Evolutionary conservation across 2,329 filamentous ascomycete genomes (phyloP).

Genomic region (Diplocarpon mali): DNA sequence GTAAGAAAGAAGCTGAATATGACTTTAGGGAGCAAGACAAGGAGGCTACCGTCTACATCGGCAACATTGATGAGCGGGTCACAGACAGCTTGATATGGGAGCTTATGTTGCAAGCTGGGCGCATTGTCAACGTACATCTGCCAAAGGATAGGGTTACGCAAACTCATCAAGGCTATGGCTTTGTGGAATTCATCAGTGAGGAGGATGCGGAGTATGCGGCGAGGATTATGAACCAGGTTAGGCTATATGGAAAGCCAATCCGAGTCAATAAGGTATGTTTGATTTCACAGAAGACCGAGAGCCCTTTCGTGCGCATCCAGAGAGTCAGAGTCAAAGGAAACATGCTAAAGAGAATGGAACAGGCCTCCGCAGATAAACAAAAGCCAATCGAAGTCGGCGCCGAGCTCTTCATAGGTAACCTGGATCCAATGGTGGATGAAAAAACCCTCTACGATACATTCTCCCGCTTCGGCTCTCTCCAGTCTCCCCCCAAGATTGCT

Average conservation of each 20-base stretch:
- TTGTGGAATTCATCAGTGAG: conserved; percentile 95
- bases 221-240: conserved; percentile 91
- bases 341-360: neutral
- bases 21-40: conserved; percentile 84
- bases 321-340: neutral
- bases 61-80: conserved; percentile 95
- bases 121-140: conserved; percentile 95
- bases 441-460: conserved; percentile 95
- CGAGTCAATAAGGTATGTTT: conserved; percentile 78
- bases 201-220: conserved; percentile 94
- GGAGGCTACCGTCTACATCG: conserved; percentile 94
- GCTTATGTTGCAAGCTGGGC: conserved; percentile 94
- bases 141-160: conserved; percentile 97
- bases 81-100: conserved; percentile 88
- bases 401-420: conserved; percentile 92
- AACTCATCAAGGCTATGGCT: conserved; percentile 94
- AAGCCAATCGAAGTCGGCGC: conserved; percentile 88
- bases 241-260: conserved; percentile 86
- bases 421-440: conserved; percentile 90
- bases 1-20: neutral
- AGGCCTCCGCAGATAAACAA: conserved; percentile 80
- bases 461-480: conserved; percentile 76
- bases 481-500: conserved; percentile 80
- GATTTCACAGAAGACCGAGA: neutral
- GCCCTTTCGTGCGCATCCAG: neutral